Base-by-base conservation (phyloP, 352 stramenopile genomes). In the Phytopythium vexans region DNA sequence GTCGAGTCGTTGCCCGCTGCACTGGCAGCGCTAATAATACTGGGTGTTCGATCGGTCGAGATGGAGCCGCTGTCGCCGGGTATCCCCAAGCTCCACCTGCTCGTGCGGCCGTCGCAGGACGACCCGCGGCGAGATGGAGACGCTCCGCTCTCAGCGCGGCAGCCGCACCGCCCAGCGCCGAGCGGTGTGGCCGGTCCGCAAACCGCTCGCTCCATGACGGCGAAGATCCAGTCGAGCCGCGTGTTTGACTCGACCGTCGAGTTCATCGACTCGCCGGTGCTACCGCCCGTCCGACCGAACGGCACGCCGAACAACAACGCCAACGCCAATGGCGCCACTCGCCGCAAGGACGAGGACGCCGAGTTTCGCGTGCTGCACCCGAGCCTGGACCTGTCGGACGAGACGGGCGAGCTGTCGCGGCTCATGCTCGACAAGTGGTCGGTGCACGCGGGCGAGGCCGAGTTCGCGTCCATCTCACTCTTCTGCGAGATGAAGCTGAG, bases 401-500 rank as follows among this genome's bases (percentile, higher is more conserved):
- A 86, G 38, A 80, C 50, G 8, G 80, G 72, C 36, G 77, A 88
- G 42, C 64, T 88, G 34, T 79, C 77, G 12, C 58, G 70, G 31
- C 54, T 88, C 21, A 62, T 91, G 67, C 66, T 89, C 14, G 74
- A 56, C 68, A 71, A 81, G n/a, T 91, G 80, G 80, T 91, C 80
- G 4, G 56, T 83, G 1, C 58, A 88, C 49, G 50, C 66, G 1
- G 73, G 74, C 10, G 77, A 91, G 49, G 44, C 74, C 14, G 51
- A 64, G 8, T 91, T 88, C 50, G 52, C 73, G 35, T 91, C 80
- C 8, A 71, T 84, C 40, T 81, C 77, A 11, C 68, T 89, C 33
- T 91, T 88, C 50, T 91, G 77, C 33, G 74, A 93, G 58, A 77
- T 89, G 66, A 93, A 93, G 49, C 68, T 91, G 21, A 84, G 74